Evolutionary conservation across 108 stramenopile species (phyloP).

Genomic region (Hondaea fermentalgiana): DNA sequence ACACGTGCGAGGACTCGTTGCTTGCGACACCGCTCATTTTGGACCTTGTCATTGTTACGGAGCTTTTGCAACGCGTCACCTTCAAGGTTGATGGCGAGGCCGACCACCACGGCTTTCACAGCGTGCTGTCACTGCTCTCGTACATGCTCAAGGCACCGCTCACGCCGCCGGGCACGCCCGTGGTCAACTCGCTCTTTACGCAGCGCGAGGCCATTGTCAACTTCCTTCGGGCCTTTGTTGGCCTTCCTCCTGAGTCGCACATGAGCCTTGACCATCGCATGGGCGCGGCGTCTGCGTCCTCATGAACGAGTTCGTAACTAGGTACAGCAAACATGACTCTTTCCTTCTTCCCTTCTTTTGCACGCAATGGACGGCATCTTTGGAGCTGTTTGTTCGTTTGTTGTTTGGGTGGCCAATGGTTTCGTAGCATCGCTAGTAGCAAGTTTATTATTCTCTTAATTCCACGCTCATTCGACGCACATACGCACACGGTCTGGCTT

Average conservation of each 20-base stretch:
- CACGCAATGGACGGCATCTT: no score
- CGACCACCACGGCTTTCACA: conserved; percentile 65
- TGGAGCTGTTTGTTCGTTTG: no score
- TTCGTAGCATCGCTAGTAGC: no score
- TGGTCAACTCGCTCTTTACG: conserved; percentile 91
- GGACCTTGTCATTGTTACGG: conserved; percentile 84
- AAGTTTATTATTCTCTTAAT: no score
- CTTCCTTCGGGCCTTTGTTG: conserved; percentile 87
- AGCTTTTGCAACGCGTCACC: conserved; percentile 79
- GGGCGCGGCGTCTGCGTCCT: background rate
- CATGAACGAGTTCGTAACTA: no score
- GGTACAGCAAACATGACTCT: no score
- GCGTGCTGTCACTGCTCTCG: conserved; percentile 81
- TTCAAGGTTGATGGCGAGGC: conserved; percentile 63
- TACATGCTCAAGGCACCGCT: conserved; percentile 98
- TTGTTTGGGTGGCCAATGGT: no score
- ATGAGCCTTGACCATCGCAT: conserved; percentile 88
- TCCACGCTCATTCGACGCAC: no score
- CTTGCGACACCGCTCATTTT: conserved; percentile 91
- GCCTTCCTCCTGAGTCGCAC: conserved; percentile 82
- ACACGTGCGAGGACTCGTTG: conserved; percentile 94
- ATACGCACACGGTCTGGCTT: no score
- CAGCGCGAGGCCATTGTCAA: conserved; percentile 85
- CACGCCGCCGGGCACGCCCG: conserved; percentile 89
- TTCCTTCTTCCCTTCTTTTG: no score